Percentiles rank a stretch among this genome's conserved stretches.
Conservation (phyloP, 1,139 yeast species). For the Saccharomyces hybrid region DNA sequence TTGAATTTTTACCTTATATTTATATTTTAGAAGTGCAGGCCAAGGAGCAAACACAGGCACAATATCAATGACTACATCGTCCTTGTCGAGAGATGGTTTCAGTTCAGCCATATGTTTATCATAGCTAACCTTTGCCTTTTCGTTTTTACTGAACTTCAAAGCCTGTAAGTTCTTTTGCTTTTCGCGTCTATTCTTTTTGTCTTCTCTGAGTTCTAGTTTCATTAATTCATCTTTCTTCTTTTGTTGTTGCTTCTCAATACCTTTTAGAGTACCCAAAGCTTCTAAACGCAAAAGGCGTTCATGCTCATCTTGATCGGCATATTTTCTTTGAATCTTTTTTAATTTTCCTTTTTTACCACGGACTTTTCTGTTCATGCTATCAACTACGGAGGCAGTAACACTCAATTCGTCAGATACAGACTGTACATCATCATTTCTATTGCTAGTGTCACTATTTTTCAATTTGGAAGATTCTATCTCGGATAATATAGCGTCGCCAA, state of each 20-base stretch:
- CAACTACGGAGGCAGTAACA: slow-evolving; percentile 3
- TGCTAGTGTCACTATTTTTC: too few species aligned
- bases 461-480: background rate
- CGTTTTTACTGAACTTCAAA: slow-evolving; percentile 38
- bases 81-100: slow-evolving; percentile 32
- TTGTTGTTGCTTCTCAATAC: slow-evolving; percentile 42
- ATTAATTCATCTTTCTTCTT: slow-evolving; percentile 33
- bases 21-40: slow-evolving; percentile 63
- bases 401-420: too few species aligned
- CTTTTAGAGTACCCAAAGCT: slow-evolving; percentile 75
- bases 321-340: slow-evolving; percentile 75
- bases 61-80: slow-evolving; percentile 46
- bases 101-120: slow-evolving; percentile 33
- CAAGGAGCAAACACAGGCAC: slow-evolving; percentile 94
- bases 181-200: slow-evolving; percentile 35
- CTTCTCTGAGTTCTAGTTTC: slow-evolving; percentile 34
- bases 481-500: background rate
- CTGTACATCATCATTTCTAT: too few species aligned
- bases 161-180: slow-evolving; percentile 47
- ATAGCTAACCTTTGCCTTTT: slow-evolving; percentile 27
- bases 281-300: slow-evolving; percentile 69
- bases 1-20: slow-evolving; percentile 76
- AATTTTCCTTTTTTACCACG: slow-evolving; percentile 81
- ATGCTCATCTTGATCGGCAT: slow-evolving; percentile 87
- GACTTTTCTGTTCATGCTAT: slow-evolving; percentile 35